Evolutionary conservation across 202 grass and related monocot species (phyloP), one percentile per base, ranked within the genome.

Genomic region (Eragrostis tef): DNA sequence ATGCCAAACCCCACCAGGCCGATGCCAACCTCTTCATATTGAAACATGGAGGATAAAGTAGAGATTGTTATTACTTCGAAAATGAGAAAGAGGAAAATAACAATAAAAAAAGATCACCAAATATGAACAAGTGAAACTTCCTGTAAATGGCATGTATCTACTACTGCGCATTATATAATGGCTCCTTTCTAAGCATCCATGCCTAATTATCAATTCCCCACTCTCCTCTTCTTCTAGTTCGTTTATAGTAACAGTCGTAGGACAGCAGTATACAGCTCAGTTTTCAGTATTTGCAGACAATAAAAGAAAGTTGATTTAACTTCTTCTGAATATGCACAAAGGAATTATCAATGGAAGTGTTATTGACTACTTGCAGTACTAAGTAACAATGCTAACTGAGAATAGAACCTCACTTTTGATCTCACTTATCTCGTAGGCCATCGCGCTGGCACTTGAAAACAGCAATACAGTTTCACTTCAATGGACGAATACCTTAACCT

Each of bases 341-440:
- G 22, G 20, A 53, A 78, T 15, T 48, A 41, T 29, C 13, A 72
- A 67, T 70, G 42, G 24, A 67, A 26, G 29, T 61, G 12, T 0
- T 73, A 16, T 72, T 21, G 0, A 57, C 57, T 17, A 67, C 19
- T 80, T 44, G 80, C n/a, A 67, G 65, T 31, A 31, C n/a, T 81
- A 73, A 77, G 9, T 75, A 77, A 61, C 43, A 87, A 17, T 70
- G 19, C 24, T 73, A 87, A 53, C 54, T 71, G 6, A 81, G 63
- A 75, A 89, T 49, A 74, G 54, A 78, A 84, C 29, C 69, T 73
- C 72, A 94, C 91, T 97, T 97, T 97, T 97, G 50, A 89, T 94
- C 81, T 97, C 94, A 44, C 89, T 97, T 61, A 97, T 97, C 87
- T 97, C 91, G 19, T 92, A 97, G 14, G 89, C 83, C 94, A 94